Conservation (phyloP, 768 basidiomycete genomes). For the Kwoniella sp. region DNA sequence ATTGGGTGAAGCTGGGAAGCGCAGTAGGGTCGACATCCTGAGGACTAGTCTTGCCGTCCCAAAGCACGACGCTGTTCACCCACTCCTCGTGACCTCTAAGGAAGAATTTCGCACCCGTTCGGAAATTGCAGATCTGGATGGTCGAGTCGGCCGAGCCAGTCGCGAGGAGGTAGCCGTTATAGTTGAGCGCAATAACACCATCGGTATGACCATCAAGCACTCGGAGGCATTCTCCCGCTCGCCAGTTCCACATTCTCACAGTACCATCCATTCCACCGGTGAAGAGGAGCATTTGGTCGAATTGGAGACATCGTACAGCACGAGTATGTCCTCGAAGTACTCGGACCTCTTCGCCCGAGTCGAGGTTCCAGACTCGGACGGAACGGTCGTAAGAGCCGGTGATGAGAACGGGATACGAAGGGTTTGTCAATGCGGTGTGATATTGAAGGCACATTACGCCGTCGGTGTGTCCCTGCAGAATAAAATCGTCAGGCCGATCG, state of each 20-base stretch:
- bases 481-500: neutral
- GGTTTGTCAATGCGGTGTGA: conserved; percentile 68
- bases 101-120: conserved; percentile 86
- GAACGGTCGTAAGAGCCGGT: conserved; percentile 97
- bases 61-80: conserved; percentile 92
- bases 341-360: conserved; percentile 80
- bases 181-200: conserved; percentile 87
- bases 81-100: conserved; percentile 90
- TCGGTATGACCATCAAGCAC: conserved; percentile 87
- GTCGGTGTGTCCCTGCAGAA: conserved; percentile 75
- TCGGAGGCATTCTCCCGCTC: conserved; percentile 58
- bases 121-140: conserved; percentile 72
- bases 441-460: conserved; percentile 98
- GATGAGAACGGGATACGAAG: conserved; percentile 80
- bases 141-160: conserved; percentile 93
- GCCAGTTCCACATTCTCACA: conserved; percentile 71
- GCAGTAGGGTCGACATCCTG: conserved; percentile 51
- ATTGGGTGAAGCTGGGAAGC: conserved; percentile 36
- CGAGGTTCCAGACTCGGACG: conserved; percentile 92
- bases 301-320: conserved; percentile 89
- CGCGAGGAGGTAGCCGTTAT: conserved; percentile 86
- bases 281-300: conserved; percentile 91
- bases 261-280: conserved; percentile 96
- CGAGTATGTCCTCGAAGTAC: conserved; percentile 87
- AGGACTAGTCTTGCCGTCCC: conserved; percentile 66